These are phyloP conservation scores for Orbilia brochopaga DNA, from an alignment of 2,329 filamentous ascomycete species.

Conservation along the genomic window DNA sequence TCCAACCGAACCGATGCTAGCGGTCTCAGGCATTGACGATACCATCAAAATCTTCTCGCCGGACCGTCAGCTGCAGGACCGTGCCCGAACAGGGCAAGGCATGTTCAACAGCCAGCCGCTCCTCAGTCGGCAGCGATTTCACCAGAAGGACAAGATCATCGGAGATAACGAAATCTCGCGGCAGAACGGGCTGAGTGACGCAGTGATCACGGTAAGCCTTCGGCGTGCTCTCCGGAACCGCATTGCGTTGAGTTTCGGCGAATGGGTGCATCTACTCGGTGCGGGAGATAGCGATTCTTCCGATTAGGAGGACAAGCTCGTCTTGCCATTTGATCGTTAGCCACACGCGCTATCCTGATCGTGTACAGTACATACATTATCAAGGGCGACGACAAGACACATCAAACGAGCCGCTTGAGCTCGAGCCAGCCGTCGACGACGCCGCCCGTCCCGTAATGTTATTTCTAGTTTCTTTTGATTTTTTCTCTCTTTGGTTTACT, in stretches of 20 bases:
- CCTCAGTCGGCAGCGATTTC: conserved; percentile 65
- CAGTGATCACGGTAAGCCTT: conserved; percentile 56
- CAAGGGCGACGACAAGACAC: background rate
- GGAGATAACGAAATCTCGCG: conserved; percentile 68
- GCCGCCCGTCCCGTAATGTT: background rate
- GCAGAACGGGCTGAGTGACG: conserved; percentile 66
- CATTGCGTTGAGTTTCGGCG: conserved; percentile 49
- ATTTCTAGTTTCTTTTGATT: conserved; percentile 1
- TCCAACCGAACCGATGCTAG: conserved; percentile 71
- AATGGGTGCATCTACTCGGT: conserved; percentile 45
- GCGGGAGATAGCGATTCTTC: conserved; percentile 43
- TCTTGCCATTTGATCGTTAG: background rate
- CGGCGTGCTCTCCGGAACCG: conserved; percentile 45
- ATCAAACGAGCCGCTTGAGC: background rate
- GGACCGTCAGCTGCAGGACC: conserved; percentile 66
- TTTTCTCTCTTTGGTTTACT: conserved; percentile 4
- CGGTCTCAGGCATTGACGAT: conserved; percentile 71
- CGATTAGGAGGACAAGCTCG: conserved; percentile 12
- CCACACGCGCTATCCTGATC: background rate
- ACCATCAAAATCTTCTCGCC: conserved; percentile 73
- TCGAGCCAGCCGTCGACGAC: background rate
- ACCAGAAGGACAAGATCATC: conserved; percentile 68
- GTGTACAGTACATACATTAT: background rate
- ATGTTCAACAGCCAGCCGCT: conserved; percentile 63
- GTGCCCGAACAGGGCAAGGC: conserved; percentile 66